Conservation (phyloP, 2,329 filamentous ascomycete species). For the Exophiala viscosa region DNA sequence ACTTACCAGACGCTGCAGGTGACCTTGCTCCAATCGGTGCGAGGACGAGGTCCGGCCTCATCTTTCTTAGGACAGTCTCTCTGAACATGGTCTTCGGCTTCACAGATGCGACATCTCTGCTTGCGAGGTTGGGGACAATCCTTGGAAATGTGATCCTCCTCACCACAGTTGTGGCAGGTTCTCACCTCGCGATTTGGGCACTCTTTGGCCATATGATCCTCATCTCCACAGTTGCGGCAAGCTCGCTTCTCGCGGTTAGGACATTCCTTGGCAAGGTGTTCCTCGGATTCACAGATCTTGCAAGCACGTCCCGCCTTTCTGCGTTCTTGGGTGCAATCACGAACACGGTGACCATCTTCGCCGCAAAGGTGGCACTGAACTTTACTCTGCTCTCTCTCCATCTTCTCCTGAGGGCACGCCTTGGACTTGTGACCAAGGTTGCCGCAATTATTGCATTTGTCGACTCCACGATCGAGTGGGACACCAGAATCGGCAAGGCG, state of each 20-base stretch:
- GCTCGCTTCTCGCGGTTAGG: slow-evolving; percentile 34
- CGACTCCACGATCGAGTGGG: slow-evolving; percentile 48
- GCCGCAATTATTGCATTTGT: slow-evolving; percentile 52
- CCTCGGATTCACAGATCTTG: slow-evolving; percentile 25
- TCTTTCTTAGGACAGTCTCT: slow-evolving; percentile 16
- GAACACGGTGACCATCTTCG: slow-evolving; percentile 46
- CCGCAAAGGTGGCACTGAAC: slow-evolving; percentile 50
- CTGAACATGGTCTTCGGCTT: slow-evolving; percentile 15
- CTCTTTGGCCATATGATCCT: slow-evolving; percentile 42
- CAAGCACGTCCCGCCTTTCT: slow-evolving; percentile 23
- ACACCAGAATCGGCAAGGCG: slow-evolving; percentile 52
- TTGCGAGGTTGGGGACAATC: slow-evolving; percentile 41
- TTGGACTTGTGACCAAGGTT: slow-evolving; percentile 47
- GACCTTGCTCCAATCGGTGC: slow-evolving; percentile 19
- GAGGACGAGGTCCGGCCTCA: slow-evolving; percentile 12
- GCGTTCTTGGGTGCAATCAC: slow-evolving; percentile 43
- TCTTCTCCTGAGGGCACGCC: slow-evolving; percentile 48
- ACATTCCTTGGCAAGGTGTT: slow-evolving; percentile 28
- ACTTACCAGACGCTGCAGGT: slow-evolving; percentile 22
- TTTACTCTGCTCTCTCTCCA: slow-evolving; percentile 37
- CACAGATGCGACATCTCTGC: slow-evolving; percentile 44
- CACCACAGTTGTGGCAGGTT: slow-evolving; percentile 53
- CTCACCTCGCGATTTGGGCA: slow-evolving; percentile 31
- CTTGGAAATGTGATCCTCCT: slow-evolving; percentile 45
- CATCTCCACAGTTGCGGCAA: slow-evolving; percentile 54